Conservation (phyloP, 208 protist genomes). For the Angomonas deanei region DNA sequence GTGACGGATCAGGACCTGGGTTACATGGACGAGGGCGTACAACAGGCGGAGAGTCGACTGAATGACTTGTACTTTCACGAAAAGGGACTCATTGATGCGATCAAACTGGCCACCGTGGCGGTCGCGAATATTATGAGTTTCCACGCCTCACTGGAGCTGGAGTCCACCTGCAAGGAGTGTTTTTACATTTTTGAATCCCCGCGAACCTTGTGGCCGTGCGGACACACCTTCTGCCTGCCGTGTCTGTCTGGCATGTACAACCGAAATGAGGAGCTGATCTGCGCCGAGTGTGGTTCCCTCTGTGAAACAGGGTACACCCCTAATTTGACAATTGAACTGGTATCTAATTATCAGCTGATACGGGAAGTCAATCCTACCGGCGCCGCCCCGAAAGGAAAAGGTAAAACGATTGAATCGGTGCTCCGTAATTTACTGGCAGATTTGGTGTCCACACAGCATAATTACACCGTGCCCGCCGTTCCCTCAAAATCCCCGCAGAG, state of each 20-base stretch:
- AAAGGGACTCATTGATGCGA: conserved; percentile 44
- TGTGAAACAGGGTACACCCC: conserved; percentile 84
- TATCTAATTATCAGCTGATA: conserved; percentile 74
- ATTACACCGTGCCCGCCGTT: conserved; percentile 5
- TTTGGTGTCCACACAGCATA: conserved; percentile 44
- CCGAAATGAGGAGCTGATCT: conserved; percentile 69
- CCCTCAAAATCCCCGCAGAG: background rate
- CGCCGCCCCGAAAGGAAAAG: conserved; percentile 2
- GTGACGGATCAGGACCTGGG: conserved; percentile 67
- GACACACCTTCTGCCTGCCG: conserved; percentile 81
- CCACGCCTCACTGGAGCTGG: conserved; percentile 78
- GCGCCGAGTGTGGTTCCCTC: conserved; percentile 75
- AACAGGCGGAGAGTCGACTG: conserved; percentile 48
- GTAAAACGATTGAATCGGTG: conserved; percentile 21
- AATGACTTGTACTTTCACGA: conserved; percentile 70
- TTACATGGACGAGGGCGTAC: conserved; percentile 59
- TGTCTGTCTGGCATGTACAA: conserved; percentile 80
- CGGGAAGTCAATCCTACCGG: background rate
- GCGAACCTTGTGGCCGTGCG: conserved; percentile 83
- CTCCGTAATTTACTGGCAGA: conserved; percentile 58
- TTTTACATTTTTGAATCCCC: conserved; percentile 81
- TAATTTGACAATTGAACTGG: conserved; percentile 65
- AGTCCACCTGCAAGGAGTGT: conserved; percentile 84
- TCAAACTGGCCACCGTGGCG: conserved; percentile 52
- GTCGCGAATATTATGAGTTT: conserved; percentile 81